Evolutionary conservation across 805 yeast genomes (phyloP), one percentile per base, ranked within the genome.

Genomic region (Kazachstania bromeliacearum): DNA sequence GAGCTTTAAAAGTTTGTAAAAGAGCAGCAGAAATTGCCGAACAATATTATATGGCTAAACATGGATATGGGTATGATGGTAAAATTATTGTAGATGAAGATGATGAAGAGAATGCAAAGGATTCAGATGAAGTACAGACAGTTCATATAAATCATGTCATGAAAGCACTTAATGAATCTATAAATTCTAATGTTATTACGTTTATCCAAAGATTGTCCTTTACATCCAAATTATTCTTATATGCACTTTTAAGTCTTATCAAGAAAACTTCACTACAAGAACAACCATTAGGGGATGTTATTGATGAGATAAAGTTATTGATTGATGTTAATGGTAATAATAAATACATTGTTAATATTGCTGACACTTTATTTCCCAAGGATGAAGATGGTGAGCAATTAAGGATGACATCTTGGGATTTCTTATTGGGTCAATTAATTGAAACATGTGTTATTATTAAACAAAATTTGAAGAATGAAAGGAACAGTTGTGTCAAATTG

Each of bases 21-120:
- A 65, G 96, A 39, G 96, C 96, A 0, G 80, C 88, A 6, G 96
- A 85, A 52, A 67, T 88, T 21, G 95, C 95, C 0, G 94, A 85
- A 50, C 51, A 60, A 23, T 82, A 78, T 41, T 73, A 68, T 48
- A 49, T 68, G 51, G 48, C 53, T 26, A 58, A 61, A 23, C 53
- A 56, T 38, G 62, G 63, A 1, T 55, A 46, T 36, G 49, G 47
- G 4, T 53, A 53, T 34, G 58, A 53, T 30, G 58, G 56, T 4
- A 35, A 41, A 10, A 29, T 34, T 4, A 26, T 40, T 3, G 28
- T 26, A 3, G 39, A 50, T 9, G 38, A 34, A 8, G 50, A 43
- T 12, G 35, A 28, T 7, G 43, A 33, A 23, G 40, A 42, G 24
- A 39, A 35, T 1, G 40, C 35, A 27, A 39, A 36, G 9, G 43